Evolutionary conservation across 768 basidiomycete species (phyloP).

Genomic region (Hygrophorus russula): DNA sequence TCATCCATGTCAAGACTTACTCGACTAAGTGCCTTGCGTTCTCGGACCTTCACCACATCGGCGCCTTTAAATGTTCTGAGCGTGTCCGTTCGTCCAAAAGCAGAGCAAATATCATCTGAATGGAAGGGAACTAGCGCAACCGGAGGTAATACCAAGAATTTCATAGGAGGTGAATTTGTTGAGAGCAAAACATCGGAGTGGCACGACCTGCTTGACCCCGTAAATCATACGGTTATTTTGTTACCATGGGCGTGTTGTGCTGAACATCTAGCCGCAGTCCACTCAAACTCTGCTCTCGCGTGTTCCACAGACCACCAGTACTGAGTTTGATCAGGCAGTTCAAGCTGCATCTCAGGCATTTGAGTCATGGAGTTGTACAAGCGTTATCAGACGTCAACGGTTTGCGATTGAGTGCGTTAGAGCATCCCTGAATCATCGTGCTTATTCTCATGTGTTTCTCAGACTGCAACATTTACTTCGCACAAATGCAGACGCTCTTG

Average conservation of each 20-base stretch:
- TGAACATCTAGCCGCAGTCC: conserved; percentile 34
- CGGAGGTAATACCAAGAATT: conserved; percentile 87
- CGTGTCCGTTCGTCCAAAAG: conserved; percentile 44
- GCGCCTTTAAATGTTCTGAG: conserved; percentile 36
- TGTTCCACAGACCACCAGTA: conserved; percentile 78
- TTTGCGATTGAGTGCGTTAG: conserved; percentile 78
- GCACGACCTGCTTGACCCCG: conserved; percentile 87
- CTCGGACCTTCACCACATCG: conserved; percentile 34
- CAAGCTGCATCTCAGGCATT: conserved; percentile 77
- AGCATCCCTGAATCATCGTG: neutral
- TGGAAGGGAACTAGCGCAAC: conserved; percentile 85
- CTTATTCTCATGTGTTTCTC: neutral
- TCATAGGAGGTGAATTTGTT: conserved; percentile 81
- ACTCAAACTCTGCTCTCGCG: conserved; percentile 84
- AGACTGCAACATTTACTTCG: conserved; percentile 86
- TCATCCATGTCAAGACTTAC: conserved; percentile 20
- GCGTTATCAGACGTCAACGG: conserved; percentile 76
- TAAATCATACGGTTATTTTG: conserved; percentile 16
- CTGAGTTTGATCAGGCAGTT: conserved; percentile 78
- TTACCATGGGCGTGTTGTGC: conserved; percentile 2
- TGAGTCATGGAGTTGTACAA: conserved; percentile 81
- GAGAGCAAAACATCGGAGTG: conserved; percentile 71
- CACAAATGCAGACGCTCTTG: conserved; percentile 76
- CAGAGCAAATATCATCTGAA: conserved; percentile 55
- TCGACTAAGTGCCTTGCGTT: conserved; percentile 16